Base-by-base conservation (phyloP, 164 flowering plant species). In the Platanus orientalis region DNA sequence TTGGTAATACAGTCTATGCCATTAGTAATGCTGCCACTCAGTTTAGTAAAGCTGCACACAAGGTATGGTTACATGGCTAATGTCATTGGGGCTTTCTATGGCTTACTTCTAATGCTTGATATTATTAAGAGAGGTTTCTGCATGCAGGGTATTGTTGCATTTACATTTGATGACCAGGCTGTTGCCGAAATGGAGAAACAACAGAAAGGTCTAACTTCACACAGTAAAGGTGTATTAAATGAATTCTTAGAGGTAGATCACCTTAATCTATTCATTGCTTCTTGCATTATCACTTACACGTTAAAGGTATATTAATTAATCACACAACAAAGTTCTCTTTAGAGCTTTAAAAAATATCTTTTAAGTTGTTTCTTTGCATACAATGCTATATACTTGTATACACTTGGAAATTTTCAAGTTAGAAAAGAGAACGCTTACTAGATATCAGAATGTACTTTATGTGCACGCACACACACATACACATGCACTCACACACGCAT, bases 11-110 rank as follows among this genome's bases (percentile, higher is more conserved):
- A 36, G 82, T 94, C 11, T 94, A 89, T 81, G 98, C 98, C 19
- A 57, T 90, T 20, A 94, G 96, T 78, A 96, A 87, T 80, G 96
- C 98, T 70, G 78, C 98, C n/a, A 87, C 92, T 65, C 98, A 90
- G 64, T 89, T 94, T 74, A 90, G 91, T 70, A 90, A 79, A 83
- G 87, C 96, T 76, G 98, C 96, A 27, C 97, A 84, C 57, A 91
- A 90, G 97, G 98, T 94, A 79, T 45, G 25, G 60, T 12, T 3
- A 21, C 36, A 36, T 62, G 29, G 34, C 36, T 61, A 26, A 48
- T 55, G 23, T 40, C 32, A 27, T 49, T 60, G 36, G 27, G 27
- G 13, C 52, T 7, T 23, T 61, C 30, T 7, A 7, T 24, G 11
- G 26, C n/a, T 26, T 19, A 27, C 48, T 36, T 62, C 49, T 54